Conservation (phyloP, 345 rosid genomes). For the Pelargonium nanum region DNA sequence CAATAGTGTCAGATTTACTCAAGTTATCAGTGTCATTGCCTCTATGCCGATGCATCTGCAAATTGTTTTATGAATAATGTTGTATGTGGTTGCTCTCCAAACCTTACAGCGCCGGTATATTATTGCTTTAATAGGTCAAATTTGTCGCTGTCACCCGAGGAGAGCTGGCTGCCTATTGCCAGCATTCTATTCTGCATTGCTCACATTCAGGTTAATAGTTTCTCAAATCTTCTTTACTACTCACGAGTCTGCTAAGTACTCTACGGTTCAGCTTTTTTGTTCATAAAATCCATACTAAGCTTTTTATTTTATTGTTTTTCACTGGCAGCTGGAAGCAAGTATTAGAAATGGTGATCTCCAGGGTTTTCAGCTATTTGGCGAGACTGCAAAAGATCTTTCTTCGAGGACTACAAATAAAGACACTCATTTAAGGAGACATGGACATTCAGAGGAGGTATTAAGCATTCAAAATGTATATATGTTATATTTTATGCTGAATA, state of each 20-base stretch:
- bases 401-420: slow-evolving; percentile 21
- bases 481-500: slow-evolving; percentile 2
- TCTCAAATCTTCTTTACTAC: background rate
- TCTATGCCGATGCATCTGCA: too few relatives aligned
- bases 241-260: background rate
- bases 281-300: background rate
- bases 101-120: too few relatives aligned
- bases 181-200: slow-evolving; percentile 72
- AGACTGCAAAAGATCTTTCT: slow-evolving; percentile 28
- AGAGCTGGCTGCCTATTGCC: slow-evolving; percentile 89
- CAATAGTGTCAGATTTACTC: too few relatives aligned
- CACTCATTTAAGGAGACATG: slow-evolving; percentile 14
- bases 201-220: slow-evolving; percentile 69
- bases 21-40: too few relatives aligned
- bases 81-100: too few relatives aligned
- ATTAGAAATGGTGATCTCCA: slow-evolving; percentile 72
- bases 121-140: slow-evolving; percentile 45
- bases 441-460: slow-evolving; percentile 30
- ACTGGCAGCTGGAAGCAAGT: slow-evolving; percentile 66
- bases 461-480: background rate
- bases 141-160: slow-evolving; percentile 72
- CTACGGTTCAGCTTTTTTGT: background rate
- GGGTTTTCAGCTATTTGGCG: slow-evolving; percentile 43
- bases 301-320: background rate
- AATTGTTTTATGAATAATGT: too few relatives aligned